phyloP scores from a whole-genome alignment of 805 yeast genomes.

The Ogataea thermomethanolica region DNA sequence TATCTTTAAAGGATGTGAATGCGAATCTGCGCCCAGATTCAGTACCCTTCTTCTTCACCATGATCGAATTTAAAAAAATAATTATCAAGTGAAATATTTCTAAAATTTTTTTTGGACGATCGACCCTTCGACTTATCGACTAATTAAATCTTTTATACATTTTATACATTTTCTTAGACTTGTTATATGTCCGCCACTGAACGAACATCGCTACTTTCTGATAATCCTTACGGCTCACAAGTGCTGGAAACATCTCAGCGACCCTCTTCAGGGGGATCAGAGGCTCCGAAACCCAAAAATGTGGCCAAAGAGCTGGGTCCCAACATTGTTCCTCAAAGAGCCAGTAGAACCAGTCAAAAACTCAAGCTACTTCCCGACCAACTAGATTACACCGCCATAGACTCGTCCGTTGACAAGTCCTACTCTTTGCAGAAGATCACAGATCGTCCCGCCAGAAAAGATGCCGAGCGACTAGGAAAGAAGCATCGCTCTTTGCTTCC shows the following conservation, averaged over 20 bases:
- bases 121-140: constrained; percentile 2
- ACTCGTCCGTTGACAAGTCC: constrained; percentile 36
- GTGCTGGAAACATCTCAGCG: not conserved
- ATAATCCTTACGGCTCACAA: constrained; percentile 28
- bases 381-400: constrained; percentile 30
- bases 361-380: constrained; percentile 68
- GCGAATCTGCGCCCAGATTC: constrained; percentile 60
- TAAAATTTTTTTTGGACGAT: constrained; percentile 11
- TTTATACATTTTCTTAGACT: not conserved
- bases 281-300: constrained; percentile 7
- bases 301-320: constrained; percentile 37
- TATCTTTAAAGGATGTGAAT: constrained; percentile 75
- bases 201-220: constrained; percentile 29
- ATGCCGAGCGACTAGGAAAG: constrained; percentile 91
- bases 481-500: constrained; percentile 81
- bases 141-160: not conserved
- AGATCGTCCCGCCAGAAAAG: constrained; percentile 85
- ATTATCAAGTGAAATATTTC: not conserved
- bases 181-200: constrained; percentile 19
- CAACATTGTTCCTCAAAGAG: constrained; percentile 68
- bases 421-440: constrained; percentile 85
- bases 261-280: not conserved
- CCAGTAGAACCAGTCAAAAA: constrained; percentile 71
- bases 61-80: constrained; percentile 4
- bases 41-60: constrained; percentile 39